A percentile compares a stretch with the other conserved stretches of the same genome.
Evolutionary conservation across 331 rosid genomes (phyloP).

Genomic region (Acacia concinna): DNA sequence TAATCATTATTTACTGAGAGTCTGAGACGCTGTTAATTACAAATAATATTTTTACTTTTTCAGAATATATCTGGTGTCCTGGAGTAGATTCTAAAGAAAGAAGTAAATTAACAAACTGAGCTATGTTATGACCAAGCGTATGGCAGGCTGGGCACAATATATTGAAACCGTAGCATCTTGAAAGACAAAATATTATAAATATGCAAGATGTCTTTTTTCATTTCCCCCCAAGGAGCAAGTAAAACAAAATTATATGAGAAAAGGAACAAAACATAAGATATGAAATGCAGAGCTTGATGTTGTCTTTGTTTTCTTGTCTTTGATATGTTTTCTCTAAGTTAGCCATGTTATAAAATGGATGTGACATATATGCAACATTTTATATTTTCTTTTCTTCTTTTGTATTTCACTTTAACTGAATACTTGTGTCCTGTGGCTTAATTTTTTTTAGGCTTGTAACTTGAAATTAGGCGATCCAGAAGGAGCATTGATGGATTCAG

Average conservation of each 20-base stretch:
- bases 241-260: not conserved
- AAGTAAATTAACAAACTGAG: not conserved
- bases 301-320: constrained; percentile 5
- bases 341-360: constrained; percentile 6
- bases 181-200: not conserved
- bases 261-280: not conserved
- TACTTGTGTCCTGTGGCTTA: not conserved
- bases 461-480: constrained; percentile 80
- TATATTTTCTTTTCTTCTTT: not conserved
- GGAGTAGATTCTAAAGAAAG: not conserved
- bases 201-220: not conserved
- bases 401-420: constrained; percentile 3
- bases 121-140: not conserved
- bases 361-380: not conserved
- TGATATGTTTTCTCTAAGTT: not conserved
- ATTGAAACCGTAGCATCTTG: not conserved
- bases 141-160: not conserved
- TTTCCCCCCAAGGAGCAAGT: not conserved
- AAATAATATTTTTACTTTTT: not conserved
- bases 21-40: not conserved
- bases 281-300: constrained; percentile 1
- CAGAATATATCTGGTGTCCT: not conserved
- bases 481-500: constrained; percentile 85
- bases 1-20: not conserved
- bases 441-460: constrained; percentile 70